phyloP scores from a whole-genome alignment of 495 filamentous ascomycete genomes.

The Darksidea phi region DNA sequence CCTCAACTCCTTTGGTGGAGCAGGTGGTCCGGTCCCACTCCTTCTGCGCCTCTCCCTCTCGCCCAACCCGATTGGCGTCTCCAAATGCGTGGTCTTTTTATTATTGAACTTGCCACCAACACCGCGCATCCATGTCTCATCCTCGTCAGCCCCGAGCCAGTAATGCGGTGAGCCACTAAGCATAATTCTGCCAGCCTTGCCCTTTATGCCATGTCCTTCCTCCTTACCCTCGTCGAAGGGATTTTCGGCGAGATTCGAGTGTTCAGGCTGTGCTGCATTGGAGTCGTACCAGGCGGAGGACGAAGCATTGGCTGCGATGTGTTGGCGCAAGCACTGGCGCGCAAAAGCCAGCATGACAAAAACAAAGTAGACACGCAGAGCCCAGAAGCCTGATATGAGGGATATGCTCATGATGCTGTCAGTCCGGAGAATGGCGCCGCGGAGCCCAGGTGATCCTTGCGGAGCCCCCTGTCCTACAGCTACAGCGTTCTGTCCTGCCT shows the following conservation, averaged over 20 bases:
- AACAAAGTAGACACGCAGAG: slow-evolving; percentile 71
- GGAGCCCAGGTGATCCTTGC: slow-evolving; percentile 38
- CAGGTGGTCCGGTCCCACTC: slow-evolving; percentile 65
- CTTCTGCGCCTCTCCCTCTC: slow-evolving; percentile 68
- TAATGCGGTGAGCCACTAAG: slow-evolving; percentile 66
- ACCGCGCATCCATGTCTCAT: slow-evolving; percentile 57
- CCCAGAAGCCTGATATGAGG: slow-evolving; percentile 69
- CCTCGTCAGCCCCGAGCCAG: slow-evolving; percentile 65
- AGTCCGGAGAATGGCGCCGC: slow-evolving; percentile 58
- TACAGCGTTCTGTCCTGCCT: slow-evolving; percentile 53
- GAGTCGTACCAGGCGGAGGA: slow-evolving; percentile 22
- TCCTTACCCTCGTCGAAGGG: slow-evolving; percentile 67
- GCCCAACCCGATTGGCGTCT: slow-evolving; percentile 49
- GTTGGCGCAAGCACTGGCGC: slow-evolving; percentile 63
- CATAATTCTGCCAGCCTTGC: slow-evolving; percentile 71
- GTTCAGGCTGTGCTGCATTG: slow-evolving; percentile 34
- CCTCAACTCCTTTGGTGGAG: slow-evolving; percentile 28
- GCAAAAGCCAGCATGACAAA: slow-evolving; percentile 79
- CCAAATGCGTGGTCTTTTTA: slow-evolving; percentile 26
- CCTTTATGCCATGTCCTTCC: slow-evolving; percentile 73
- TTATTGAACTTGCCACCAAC: slow-evolving; percentile 56
- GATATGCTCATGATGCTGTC: slow-evolving; percentile 74
- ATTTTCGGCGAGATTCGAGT: slow-evolving; percentile 58
- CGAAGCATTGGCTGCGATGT: slow-evolving; percentile 39
- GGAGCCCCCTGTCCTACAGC: slow-evolving; percentile 46